Percentiles rank a stretch among this genome's conserved stretches.
phyloP scores from a whole-genome alignment of 805 yeast species.

The Sugiyamaella boreocaroliniensis region DNA sequence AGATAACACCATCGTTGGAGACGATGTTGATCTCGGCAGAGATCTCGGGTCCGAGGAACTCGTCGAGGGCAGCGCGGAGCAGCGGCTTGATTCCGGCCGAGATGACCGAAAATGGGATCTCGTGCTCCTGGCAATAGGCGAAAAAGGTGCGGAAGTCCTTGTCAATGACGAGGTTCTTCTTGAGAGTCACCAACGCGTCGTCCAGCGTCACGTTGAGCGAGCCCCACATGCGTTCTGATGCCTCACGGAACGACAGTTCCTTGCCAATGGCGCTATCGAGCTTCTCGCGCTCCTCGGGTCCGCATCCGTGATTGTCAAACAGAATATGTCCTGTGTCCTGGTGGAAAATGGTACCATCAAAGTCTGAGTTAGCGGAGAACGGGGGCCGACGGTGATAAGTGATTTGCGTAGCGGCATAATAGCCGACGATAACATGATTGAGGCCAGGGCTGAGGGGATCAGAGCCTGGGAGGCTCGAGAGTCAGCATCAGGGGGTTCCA shows the following conservation, averaged over 20 bases:
- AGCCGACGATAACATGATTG: not conserved
- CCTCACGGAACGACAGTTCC: constrained; percentile 34
- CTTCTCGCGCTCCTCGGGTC: constrained; percentile 31
- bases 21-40: constrained; percentile 35
- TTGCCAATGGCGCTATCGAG: constrained; percentile 35
- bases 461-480: not conserved
- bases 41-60: constrained; percentile 34
- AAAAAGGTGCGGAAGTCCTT: constrained; percentile 35
- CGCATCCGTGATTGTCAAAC: constrained; percentile 39
- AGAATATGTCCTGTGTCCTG: constrained; percentile 43
- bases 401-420: no score
- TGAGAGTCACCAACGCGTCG: constrained; percentile 33
- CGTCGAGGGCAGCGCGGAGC: constrained; percentile 36
- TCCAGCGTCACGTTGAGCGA: constrained; percentile 35
- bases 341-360: constrained; percentile 40
- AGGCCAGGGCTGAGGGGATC: not conserved
- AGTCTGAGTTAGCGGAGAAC: constrained; percentile 32
- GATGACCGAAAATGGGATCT: constrained; percentile 37
- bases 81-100: constrained; percentile 40
- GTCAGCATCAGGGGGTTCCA: not conserved
- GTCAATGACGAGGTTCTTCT: constrained; percentile 34
- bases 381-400: no score
- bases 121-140: constrained; percentile 32
- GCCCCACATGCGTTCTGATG: constrained; percentile 40
- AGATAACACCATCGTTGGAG: constrained; percentile 36